These are phyloP conservation scores for Aureobasidium pullulans DNA, from an alignment of 2,329 filamentous ascomycete species.

Conservation along the genomic window DNA sequence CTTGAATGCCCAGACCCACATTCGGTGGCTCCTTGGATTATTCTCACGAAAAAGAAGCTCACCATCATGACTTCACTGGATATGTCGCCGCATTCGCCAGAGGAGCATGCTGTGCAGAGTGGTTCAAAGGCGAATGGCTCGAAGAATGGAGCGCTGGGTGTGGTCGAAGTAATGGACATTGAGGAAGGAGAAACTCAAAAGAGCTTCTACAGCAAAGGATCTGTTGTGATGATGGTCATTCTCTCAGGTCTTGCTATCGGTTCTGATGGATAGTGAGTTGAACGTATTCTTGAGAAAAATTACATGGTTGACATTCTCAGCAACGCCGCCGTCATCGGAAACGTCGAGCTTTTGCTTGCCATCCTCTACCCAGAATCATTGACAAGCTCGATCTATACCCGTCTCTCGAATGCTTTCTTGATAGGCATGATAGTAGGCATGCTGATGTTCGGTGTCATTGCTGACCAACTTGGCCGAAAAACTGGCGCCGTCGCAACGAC, in stretches of 20 bases:
- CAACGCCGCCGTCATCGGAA: constrained; percentile 30
- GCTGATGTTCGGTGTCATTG: constrained; percentile 28
- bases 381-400: constrained; percentile 23
- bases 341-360: constrained; percentile 26
- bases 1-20: too few relatives aligned
- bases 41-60: neutral
- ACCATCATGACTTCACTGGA: neutral
- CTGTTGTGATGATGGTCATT: constrained; percentile 28
- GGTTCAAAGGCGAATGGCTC: neutral
- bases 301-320: neutral
- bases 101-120: neutral
- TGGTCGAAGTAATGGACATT: constrained; percentile 14
- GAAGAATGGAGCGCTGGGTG: neutral
- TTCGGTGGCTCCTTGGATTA: neutral
- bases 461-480: constrained; percentile 28
- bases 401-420: constrained; percentile 30
- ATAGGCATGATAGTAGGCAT: constrained; percentile 30
- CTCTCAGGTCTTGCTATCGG: constrained; percentile 31
- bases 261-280: constrained; percentile 25
- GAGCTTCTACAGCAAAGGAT: constrained; percentile 24
- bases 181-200: constrained; percentile 17
- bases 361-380: constrained; percentile 28
- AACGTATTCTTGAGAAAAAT: neutral
- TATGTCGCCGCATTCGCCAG: neutral
- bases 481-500: constrained; percentile 29